Base-by-base conservation (phyloP, 345 rosid genomes). In the Gossypioides kirkii region DNA sequence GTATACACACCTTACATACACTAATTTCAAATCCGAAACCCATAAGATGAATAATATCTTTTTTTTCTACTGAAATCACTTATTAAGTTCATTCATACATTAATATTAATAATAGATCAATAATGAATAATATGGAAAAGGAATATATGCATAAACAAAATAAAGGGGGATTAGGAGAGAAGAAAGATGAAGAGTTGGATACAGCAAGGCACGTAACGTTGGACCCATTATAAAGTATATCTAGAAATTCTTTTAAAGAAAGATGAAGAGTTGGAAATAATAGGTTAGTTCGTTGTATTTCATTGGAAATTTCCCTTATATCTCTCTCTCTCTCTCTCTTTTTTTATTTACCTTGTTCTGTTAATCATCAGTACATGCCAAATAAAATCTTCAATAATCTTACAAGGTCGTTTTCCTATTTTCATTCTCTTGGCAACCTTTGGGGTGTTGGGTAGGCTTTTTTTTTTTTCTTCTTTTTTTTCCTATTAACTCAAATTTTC, bases 131-230 rank as follows among this genome's bases (percentile, higher is more conserved):
- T 73, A 61, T 47, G 32, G 66, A 80, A 74, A 80, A 61, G 62
- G 76, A 74, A 72, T 72, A 71, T 75, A 72, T 25, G 16, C 41
- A 25, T 75, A 72, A 61, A 43, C 32, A 72, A 76, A 41, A 72
- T 9, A 42, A 22, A 46, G 49, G 10, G 8, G 13, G 62, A 20
- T 54, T 20, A 66, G 52, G 77, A 55, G 67, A 64, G 61, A 23
- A 47, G 41, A 20, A 67, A 67, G 11, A 14, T 47, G 42, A 63
- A 10, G 32, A 74, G 80, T 77, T 77, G 80, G 73, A 25, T 66
- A 74, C 80, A 74, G 80, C 81, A 23, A 61, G 68, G 78, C 83
- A 80, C 58, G 60, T 71, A 42, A 17, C 41, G 50, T 70, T 69
- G 73, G 75, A 77, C 77, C 75, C 69, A 63, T 64, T 77, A 41